Percentiles rank a stretch among this genome's conserved stretches.
These are phyloP conservation scores for Nakaseomyces bracarensis DNA, from an alignment of 1,139 yeast species.

Conservation along the genomic window DNA sequence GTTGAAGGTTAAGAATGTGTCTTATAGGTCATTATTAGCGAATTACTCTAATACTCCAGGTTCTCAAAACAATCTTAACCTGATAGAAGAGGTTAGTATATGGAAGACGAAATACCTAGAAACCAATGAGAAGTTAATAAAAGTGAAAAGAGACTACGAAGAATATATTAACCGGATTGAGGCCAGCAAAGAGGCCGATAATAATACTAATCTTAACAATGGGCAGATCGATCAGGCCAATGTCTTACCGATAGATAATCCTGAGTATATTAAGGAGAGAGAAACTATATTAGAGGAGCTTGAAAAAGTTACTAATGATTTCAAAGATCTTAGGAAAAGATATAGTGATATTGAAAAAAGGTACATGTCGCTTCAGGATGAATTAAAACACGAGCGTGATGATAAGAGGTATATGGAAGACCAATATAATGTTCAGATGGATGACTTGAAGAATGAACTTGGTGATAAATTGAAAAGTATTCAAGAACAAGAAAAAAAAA, in stretches of 20 bases:
- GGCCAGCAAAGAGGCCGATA: not conserved
- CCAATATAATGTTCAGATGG: slow-evolving; percentile 8
- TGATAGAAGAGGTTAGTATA: not conserved
- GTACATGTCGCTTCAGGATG: slow-evolving; percentile 14
- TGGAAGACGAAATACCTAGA: slow-evolving; percentile 5
- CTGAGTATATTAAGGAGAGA: slow-evolving; percentile 5
- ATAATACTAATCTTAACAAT: not conserved
- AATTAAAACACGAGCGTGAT: slow-evolving; percentile 17
- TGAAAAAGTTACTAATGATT: slow-evolving; percentile 5
- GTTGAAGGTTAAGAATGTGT: slow-evolving; percentile 4
- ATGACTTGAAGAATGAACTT: slow-evolving; percentile 9
- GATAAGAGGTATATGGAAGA: slow-evolving; percentile 15
- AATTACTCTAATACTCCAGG: not conserved
- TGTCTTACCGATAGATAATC: slow-evolving; percentile 2
- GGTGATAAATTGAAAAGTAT: slow-evolving; percentile 12
- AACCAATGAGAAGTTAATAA: slow-evolving; percentile 4
- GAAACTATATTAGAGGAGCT: slow-evolving; percentile 1
- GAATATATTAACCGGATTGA: not conserved
- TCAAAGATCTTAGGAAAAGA: slow-evolving; percentile 19
- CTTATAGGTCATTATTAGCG: slow-evolving; percentile 1
- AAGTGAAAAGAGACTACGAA: slow-evolving; percentile 4
- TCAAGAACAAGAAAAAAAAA: not conserved
- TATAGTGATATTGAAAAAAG: slow-evolving; percentile 12
- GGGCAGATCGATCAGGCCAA: not conserved
- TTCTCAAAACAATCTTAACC: slow-evolving; percentile 2